Conservation (phyloP, 257 asterid species). For the Voacanga thouarsii region DNA sequence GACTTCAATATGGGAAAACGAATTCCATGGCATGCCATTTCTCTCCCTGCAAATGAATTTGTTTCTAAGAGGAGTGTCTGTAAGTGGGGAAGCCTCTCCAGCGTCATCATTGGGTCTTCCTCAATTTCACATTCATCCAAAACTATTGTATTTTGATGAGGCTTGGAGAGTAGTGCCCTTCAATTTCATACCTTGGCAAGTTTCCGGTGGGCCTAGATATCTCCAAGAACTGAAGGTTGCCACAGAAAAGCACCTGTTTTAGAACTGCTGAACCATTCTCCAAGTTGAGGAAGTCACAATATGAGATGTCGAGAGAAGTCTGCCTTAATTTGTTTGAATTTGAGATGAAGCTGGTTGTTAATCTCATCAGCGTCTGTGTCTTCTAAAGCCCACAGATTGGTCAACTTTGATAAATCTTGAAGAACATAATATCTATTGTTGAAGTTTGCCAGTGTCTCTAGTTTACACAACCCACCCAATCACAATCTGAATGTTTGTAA, state of each 20-base stretch:
- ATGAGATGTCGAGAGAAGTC: too few relatives aligned
- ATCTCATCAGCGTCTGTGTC: neutral
- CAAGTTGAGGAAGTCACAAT: too few relatives aligned
- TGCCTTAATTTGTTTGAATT: neutral
- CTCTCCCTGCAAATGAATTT: conserved; percentile 1
- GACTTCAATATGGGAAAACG: conserved; percentile 5
- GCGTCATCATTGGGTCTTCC: conserved; percentile 8
- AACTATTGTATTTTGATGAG: neutral
- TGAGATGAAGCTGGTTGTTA: neutral
- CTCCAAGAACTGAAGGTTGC: too few relatives aligned
- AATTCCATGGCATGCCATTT: neutral
- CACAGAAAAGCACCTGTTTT: too few relatives aligned
- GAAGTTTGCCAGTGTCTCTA: neutral
- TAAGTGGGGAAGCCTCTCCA: conserved; percentile 11
- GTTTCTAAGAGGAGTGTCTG: neutral
- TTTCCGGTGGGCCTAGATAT: neutral
- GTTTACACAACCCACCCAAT: too few relatives aligned
- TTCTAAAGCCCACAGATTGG: neutral
- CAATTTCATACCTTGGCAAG: neutral
- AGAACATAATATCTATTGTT: too few relatives aligned
- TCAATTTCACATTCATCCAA: neutral
- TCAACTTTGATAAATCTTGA: neutral
- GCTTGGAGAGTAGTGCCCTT: neutral
- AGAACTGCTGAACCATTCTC: too few relatives aligned
- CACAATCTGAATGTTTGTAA: neutral